These are phyloP conservation scores for Abrus precatorius DNA, from an alignment of 306 rosid species.

Conservation along the genomic window DNA sequence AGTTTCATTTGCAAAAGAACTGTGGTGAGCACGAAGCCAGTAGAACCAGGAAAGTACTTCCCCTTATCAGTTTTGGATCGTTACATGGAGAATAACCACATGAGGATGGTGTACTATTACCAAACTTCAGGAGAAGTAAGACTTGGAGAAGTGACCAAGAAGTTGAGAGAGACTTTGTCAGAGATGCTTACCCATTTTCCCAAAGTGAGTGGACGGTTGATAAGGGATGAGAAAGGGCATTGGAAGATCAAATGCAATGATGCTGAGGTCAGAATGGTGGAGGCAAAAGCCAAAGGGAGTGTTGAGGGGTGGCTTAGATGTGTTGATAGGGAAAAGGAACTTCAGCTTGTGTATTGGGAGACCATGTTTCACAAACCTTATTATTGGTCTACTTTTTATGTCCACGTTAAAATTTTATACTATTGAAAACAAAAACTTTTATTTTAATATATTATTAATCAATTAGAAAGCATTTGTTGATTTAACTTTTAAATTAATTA, in stretches of 20 bases:
- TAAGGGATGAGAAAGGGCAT: conserved; percentile 52
- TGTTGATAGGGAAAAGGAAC: conserved; percentile 65
- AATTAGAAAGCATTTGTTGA: too few relatives aligned
- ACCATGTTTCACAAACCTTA: conserved; percentile 57
- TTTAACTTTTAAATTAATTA: too few relatives aligned
- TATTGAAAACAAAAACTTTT: too few relatives aligned
- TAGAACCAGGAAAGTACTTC: conserved; percentile 54
- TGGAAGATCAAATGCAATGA: conserved; percentile 81
- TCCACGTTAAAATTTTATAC: conserved; percentile 55
- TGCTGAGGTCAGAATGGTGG: conserved; percentile 78
- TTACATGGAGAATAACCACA: conserved; percentile 65
- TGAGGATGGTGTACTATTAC: conserved; percentile 65
- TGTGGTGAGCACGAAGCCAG: conserved; percentile 69
- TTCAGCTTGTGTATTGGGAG: conserved; percentile 73
- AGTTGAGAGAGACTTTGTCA: conserved; percentile 54
- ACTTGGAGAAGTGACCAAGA: conserved; percentile 52
- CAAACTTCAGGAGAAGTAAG: conserved; percentile 40
- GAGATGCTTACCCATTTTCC: conserved; percentile 59
- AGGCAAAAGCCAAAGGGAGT: conserved; percentile 70
- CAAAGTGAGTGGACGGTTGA: conserved; percentile 50
- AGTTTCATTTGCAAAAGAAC: conserved; percentile 63
- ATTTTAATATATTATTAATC: too few relatives aligned
- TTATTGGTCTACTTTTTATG: conserved; percentile 80
- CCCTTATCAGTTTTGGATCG: conserved; percentile 58
- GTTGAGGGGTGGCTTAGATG: conserved; percentile 63